These are phyloP conservation scores for Yamadazyma dushanensis DNA, from an alignment of 1,139 yeast genomes.

Conservation along the genomic window DNA sequence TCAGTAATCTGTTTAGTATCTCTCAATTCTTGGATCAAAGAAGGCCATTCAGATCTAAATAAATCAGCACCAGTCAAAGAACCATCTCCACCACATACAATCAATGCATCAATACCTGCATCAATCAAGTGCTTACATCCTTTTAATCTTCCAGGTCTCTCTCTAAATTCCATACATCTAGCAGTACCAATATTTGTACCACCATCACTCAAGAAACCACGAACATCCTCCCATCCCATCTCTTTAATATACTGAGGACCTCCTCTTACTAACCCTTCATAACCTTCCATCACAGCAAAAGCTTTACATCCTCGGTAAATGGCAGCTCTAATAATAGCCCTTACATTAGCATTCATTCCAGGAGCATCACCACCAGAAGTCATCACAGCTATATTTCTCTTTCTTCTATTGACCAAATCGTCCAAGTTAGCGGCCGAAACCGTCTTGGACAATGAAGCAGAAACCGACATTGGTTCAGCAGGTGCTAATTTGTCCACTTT, in stretches of 20 bases:
- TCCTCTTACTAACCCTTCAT: constrained; percentile 89
- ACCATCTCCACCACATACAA: constrained; percentile 99
- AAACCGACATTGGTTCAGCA: constrained; percentile 10
- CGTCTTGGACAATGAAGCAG: constrained; percentile 16
- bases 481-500: constrained; percentile 27
- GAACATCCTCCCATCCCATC: constrained; percentile 91
- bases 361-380: constrained; percentile 99
- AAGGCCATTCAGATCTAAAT: constrained; percentile 93
- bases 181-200: constrained; percentile 98
- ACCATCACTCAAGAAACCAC: constrained; percentile 88
- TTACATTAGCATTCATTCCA: constrained; percentile 95
- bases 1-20: constrained; percentile 52
- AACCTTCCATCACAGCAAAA: constrained; percentile 93
- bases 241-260: constrained; percentile 63
- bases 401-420: constrained; percentile 13
- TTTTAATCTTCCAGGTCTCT: constrained; percentile 75
- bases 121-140: constrained; percentile 84
- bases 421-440: constrained; percentile 15
- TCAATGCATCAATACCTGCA: constrained; percentile 90
- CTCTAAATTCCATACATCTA: constrained; percentile 81
- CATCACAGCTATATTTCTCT: constrained; percentile 84
- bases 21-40: constrained; percentile 69
- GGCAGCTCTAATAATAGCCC: constrained; percentile 92
- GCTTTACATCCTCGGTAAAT: constrained; percentile 89
- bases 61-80: constrained; percentile 96